These are phyloP conservation scores for Coprinellus aureogranulatus DNA, from an alignment of 768 basidiomycete genomes.

Conservation along the genomic window DNA sequence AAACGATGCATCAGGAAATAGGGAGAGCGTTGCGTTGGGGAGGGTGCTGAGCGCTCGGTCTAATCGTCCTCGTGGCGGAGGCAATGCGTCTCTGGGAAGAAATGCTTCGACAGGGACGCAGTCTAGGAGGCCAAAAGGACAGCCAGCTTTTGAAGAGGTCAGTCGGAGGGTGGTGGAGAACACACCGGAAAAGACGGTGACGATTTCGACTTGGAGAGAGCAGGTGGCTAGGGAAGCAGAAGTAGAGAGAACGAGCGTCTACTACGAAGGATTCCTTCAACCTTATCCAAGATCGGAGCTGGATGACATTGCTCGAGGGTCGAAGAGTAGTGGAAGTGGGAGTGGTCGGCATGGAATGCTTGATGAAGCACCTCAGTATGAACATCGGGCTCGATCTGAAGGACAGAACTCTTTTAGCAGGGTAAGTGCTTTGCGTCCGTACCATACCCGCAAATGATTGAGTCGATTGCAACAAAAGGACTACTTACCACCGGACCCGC, in stretches of 20 bases:
- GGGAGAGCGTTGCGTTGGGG: constrained; percentile 14
- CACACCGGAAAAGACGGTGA: constrained; percentile 50
- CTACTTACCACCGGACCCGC: too few species aligned
- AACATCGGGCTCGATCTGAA: background rate
- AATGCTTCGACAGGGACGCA: background rate
- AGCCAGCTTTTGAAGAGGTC: constrained; percentile 1
- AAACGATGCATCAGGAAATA: constrained; percentile 8
- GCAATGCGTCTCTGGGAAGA: background rate
- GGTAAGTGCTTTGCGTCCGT: too few species aligned
- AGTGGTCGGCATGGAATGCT: background rate
- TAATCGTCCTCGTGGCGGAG: background rate
- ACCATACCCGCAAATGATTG: too few species aligned
- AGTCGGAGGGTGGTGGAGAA: constrained; percentile 43
- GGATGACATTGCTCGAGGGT: constrained; percentile 7
- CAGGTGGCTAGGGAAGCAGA: constrained; percentile 43
- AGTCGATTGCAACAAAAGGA: too few species aligned
- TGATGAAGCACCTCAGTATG: background rate
- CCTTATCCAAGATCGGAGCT: constrained; percentile 12
- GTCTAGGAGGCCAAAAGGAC: background rate
- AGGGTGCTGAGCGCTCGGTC: constrained; percentile 11
- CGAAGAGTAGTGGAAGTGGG: constrained; percentile 6
- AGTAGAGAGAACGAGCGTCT: constrained; percentile 43
- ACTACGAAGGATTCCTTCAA: constrained; percentile 30
- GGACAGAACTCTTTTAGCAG: background rate
- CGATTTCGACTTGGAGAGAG: constrained; percentile 57